Evolutionary conservation across 768 basidiomycete species (phyloP).

Genomic region (Suillus decipiens): DNA sequence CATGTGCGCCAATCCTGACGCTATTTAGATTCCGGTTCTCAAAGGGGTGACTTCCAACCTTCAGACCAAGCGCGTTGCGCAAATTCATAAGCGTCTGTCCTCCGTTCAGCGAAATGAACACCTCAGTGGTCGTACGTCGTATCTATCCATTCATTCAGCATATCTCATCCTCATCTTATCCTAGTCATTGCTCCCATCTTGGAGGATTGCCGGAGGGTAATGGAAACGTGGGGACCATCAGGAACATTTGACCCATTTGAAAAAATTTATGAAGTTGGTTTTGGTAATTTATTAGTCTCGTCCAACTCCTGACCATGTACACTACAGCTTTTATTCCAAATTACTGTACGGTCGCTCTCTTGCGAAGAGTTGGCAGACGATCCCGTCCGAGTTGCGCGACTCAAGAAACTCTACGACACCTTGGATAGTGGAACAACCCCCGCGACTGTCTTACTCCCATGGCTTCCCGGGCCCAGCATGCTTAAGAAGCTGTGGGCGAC

Average conservation of each 20-base stretch:
- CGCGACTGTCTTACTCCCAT: constrained; percentile 70
- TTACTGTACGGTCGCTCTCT: constrained; percentile 67
- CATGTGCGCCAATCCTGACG: constrained; percentile 20
- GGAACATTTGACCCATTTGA: constrained; percentile 75
- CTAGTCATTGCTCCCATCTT: constrained; percentile 67
- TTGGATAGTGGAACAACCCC: constrained; percentile 75
- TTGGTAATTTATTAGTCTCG: constrained; percentile 9
- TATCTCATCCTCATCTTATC: neutral
- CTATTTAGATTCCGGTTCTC: constrained; percentile 68
- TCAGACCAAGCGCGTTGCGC: constrained; percentile 57
- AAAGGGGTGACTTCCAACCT: constrained; percentile 74
- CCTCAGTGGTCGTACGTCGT: constrained; percentile 55
- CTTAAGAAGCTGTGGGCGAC: constrained; percentile 70
- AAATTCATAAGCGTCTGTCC: constrained; percentile 72
- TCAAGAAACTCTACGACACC: constrained; percentile 65
- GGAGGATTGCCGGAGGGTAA: constrained; percentile 59
- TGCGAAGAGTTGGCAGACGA: constrained; percentile 73
- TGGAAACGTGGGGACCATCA: constrained; percentile 65
- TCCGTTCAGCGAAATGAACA: constrained; percentile 63
- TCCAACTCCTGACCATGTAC: constrained; percentile 16
- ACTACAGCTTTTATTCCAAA: constrained; percentile 67
- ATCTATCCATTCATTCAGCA: constrained; percentile 1
- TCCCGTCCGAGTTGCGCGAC: constrained; percentile 55
- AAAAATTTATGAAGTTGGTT: constrained; percentile 63
- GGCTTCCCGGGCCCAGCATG: constrained; percentile 77